Conservation (phyloP, 148 eudicot species). For the Suaeda aralocaspica region DNA sequence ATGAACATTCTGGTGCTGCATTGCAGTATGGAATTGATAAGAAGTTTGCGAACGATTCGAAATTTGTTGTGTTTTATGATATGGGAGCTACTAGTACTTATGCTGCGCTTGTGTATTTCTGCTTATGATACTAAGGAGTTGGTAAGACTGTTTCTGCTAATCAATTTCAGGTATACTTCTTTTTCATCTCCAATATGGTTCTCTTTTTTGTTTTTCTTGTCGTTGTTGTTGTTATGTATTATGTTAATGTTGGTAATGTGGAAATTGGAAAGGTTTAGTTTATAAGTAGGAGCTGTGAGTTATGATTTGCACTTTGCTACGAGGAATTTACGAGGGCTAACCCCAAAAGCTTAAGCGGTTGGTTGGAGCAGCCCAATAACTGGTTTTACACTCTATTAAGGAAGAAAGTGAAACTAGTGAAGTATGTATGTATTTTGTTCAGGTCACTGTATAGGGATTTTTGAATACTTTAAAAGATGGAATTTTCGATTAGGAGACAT, state of each 20-base stretch:
- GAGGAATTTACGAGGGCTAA: not conserved
- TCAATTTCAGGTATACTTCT: conserved; percentile 66
- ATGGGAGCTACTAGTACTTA: conserved; percentile 89
- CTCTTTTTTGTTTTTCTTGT: no score
- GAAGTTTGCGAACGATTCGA: conserved; percentile 82
- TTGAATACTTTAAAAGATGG: no score
- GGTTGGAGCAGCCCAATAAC: no score
- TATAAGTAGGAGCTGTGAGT: not conserved
- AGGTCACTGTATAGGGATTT: no score
- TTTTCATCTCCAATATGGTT: no score
- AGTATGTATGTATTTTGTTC: no score
- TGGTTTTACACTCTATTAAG: no score
- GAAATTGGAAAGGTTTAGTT: not conserved
- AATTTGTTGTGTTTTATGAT: conserved; percentile 80
- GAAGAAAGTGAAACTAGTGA: no score
- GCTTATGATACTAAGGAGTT: conserved; percentile 81
- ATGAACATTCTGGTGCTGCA: conserved; percentile 93
- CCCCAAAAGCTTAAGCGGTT: no score
- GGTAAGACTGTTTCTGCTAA: conserved; percentile 85
- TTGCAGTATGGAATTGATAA: conserved; percentile 97
- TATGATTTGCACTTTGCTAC: not conserved
- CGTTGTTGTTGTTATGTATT: not conserved
- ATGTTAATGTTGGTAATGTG: not conserved
- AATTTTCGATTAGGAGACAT: no score
- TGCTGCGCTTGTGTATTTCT: conserved; percentile 90